Conservation (phyloP, 176 grass and related monocot species). For the Oryza meyeriana region DNA sequence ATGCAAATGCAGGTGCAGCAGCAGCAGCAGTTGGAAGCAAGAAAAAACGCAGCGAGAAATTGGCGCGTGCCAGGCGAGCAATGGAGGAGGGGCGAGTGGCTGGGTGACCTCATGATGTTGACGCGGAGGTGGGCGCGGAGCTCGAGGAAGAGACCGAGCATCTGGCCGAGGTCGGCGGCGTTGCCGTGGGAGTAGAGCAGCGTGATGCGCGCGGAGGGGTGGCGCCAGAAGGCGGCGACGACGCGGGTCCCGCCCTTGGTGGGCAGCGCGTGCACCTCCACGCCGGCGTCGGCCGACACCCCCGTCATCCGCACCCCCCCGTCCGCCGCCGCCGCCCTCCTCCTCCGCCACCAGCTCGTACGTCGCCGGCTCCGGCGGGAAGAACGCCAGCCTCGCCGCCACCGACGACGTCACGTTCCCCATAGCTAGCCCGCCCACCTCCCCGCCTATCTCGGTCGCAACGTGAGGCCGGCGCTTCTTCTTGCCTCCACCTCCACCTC, state of each 20-base stretch:
- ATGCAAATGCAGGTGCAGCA: neutral
- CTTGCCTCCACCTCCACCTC: neutral
- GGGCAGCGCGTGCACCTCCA: slow-evolving; percentile 64
- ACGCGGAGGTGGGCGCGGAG: slow-evolving; percentile 94
- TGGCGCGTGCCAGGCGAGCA: neutral
- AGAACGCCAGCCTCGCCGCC: slow-evolving; percentile 93
- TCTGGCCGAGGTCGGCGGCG: slow-evolving; percentile 95
- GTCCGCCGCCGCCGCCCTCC: neutral
- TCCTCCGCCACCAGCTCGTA: slow-evolving; percentile 60
- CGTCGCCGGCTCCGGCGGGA: slow-evolving; percentile 92
- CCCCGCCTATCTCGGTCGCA: slow-evolving; percentile 31
- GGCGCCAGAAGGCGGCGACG: slow-evolving; percentile 77
- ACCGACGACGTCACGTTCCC: slow-evolving; percentile 97
- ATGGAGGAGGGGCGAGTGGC: neutral
- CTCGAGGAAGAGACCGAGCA: slow-evolving; percentile 92
- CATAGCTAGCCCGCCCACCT: slow-evolving; percentile 41
- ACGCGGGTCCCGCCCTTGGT: slow-evolving; percentile 70
- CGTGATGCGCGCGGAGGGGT: slow-evolving; percentile 73
- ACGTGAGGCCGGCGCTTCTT: slow-evolving; percentile 15
- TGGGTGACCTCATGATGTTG: slow-evolving; percentile 90
- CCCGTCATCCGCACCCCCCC: slow-evolving; percentile 52
- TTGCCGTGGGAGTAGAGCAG: slow-evolving; percentile 97
- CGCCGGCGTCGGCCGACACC: slow-evolving; percentile 40
- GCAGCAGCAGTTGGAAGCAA: neutral
- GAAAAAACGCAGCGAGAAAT: neutral